These are phyloP conservation scores for Eremothecium sinecaudum DNA, from an alignment of 1,139 yeast species.

Conservation along the genomic window DNA sequence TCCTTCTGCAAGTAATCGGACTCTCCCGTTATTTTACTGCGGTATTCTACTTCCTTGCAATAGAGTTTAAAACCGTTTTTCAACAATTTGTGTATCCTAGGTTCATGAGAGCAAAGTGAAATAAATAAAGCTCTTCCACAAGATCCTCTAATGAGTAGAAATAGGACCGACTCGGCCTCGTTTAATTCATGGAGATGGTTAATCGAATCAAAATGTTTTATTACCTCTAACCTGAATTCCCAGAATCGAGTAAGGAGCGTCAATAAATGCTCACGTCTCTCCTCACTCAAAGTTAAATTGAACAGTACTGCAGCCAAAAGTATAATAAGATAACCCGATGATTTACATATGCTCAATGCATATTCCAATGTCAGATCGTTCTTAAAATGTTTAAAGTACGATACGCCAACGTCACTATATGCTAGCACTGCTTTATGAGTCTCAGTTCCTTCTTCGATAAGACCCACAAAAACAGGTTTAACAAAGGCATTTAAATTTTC, in stretches of 20 bases:
- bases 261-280: constrained; percentile 21
- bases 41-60: constrained; percentile 33
- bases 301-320: constrained; percentile 25
- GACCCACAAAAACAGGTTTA: constrained; percentile 15
- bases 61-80: constrained; percentile 42
- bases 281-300: constrained; percentile 21
- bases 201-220: constrained; percentile 12
- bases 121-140: constrained; percentile 25
- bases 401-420: constrained; percentile 5
- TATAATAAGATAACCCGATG: constrained; percentile 37
- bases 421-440: constrained; percentile 7
- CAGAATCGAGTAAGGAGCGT: constrained; percentile 21
- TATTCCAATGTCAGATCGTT: not conserved
- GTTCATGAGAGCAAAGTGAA: constrained; percentile 38
- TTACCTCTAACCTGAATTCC: constrained; percentile 18
- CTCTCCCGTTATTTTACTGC: constrained; percentile 19
- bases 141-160: constrained; percentile 21
- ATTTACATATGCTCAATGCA: constrained; percentile 5
- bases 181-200: constrained; percentile 11
- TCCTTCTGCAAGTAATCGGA: constrained; percentile 11
- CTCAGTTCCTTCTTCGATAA: constrained; percentile 10
- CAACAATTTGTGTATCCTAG: constrained; percentile 47
- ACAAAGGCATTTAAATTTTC: constrained; percentile 11
- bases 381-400: constrained; percentile 5
- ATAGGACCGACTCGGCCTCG: constrained; percentile 17